phyloP scores from a whole-genome alignment of 2,329 filamentous ascomycete species.

The Cladophialophora chaetospira region DNA sequence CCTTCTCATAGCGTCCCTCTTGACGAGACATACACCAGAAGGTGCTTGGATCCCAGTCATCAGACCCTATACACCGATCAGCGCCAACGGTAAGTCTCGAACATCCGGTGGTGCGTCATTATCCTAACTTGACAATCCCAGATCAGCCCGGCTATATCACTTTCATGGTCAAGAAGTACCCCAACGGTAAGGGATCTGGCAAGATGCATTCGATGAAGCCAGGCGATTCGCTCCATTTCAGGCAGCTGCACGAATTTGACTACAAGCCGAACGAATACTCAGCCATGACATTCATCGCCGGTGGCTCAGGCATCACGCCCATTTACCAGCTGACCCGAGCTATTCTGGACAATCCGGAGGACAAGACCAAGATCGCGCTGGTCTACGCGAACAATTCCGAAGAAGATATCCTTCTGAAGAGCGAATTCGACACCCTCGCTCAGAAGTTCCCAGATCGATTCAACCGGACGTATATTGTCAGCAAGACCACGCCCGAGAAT shows the following conservation, averaged over 20 bases:
- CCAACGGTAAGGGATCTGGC: slow-evolving; percentile 63
- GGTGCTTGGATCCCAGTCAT: slow-evolving; percentile 61
- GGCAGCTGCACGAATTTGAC: slow-evolving; percentile 56
- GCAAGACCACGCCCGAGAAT: slow-evolving; percentile 40
- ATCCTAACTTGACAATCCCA: slow-evolving; percentile 33
- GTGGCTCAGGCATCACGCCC: slow-evolving; percentile 72
- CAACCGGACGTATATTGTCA: slow-evolving; percentile 60
- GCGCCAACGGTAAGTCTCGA: slow-evolving; percentile 47
- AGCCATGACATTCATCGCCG: slow-evolving; percentile 65
- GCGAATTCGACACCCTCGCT: slow-evolving; percentile 58
- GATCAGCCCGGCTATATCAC: slow-evolving; percentile 63
- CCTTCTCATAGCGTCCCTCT: slow-evolving; percentile 51
- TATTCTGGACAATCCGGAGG: slow-evolving; percentile 62
- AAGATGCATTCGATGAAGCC: slow-evolving; percentile 68
- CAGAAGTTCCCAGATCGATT: slow-evolving; percentile 57
- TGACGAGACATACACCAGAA: slow-evolving; percentile 62
- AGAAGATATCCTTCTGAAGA: slow-evolving; percentile 60
- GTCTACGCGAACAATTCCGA: slow-evolving; percentile 69
- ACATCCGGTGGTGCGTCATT: background rate
- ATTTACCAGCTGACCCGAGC: slow-evolving; percentile 66
- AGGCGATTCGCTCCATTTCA: slow-evolving; percentile 63
- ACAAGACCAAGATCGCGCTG: slow-evolving; percentile 64
- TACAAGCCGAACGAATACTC: slow-evolving; percentile 55
- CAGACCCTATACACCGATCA: slow-evolving; percentile 68
- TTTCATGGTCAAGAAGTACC: slow-evolving; percentile 69